phyloP scores from a whole-genome alignment of 805 yeast species.

The Kodamaea fukazawae region DNA sequence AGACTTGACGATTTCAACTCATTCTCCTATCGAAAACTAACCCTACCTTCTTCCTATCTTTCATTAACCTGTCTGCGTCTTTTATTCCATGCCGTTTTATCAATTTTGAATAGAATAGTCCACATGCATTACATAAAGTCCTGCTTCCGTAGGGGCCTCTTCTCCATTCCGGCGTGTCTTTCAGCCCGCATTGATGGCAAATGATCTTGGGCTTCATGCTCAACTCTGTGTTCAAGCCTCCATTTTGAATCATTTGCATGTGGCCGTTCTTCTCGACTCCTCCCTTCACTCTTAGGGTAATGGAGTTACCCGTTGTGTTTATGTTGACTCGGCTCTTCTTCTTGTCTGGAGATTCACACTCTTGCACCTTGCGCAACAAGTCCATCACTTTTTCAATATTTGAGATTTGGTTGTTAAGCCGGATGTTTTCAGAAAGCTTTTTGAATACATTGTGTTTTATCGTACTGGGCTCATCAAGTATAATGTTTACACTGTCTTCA shows the following conservation, averaged over 20 bases:
- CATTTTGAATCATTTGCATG: conserved; percentile 3
- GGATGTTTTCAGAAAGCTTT: no score
- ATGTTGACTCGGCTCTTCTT: not conserved
- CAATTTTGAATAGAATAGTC: conserved; percentile 18
- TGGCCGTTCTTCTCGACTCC: conserved; percentile 2
- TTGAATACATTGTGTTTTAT: no score
- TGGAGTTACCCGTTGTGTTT: not conserved
- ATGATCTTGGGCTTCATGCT: conserved; percentile 6
- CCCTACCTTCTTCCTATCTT: conserved; percentile 8
- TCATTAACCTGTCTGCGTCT: conserved; percentile 9
- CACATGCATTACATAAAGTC: conserved; percentile 21
- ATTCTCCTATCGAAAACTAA: conserved; percentile 7
- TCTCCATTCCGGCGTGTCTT: conserved; percentile 21
- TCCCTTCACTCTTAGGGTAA: conserved; percentile 6
- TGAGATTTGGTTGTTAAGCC: no score
- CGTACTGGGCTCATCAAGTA: no score
- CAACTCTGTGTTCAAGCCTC: conserved; percentile 14
- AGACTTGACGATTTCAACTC: not conserved
- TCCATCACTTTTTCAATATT: no score
- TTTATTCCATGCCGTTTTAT: conserved; percentile 11
- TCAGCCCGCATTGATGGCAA: conserved; percentile 19
- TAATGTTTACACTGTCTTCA: no score
- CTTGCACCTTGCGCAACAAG: no score
- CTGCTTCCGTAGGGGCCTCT: conserved; percentile 18
- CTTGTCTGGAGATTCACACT: no score